These are phyloP conservation scores for Melocanna baccifera DNA, from an alignment of 176 grass and related monocot species.

Conservation along the genomic window DNA sequence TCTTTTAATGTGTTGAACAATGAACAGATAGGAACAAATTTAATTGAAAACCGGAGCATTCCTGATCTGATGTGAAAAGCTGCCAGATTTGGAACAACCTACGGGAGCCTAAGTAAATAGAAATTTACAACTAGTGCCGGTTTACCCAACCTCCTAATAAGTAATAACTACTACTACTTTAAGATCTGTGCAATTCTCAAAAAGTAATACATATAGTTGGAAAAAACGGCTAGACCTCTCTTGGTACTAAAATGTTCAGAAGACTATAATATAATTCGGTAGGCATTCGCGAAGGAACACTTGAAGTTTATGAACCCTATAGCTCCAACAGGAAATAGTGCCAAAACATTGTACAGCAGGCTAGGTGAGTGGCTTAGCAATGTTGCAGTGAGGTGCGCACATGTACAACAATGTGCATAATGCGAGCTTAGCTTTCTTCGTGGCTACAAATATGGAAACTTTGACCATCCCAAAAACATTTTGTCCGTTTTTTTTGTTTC, in stretches of 20 bases:
- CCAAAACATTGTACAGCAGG: not conserved
- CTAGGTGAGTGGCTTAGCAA: not conserved
- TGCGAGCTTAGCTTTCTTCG: not conserved
- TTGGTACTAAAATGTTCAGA: not conserved
- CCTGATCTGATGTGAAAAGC: no score
- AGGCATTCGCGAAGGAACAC: not conserved
- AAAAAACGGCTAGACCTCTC: not conserved
- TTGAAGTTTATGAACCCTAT: not conserved
- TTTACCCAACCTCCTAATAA: not conserved
- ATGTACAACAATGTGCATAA: not conserved
- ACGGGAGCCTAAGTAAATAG: not conserved
- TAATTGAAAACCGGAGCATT: not conserved
- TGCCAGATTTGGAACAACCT: not conserved
- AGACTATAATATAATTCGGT: not conserved
- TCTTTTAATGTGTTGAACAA: not conserved
- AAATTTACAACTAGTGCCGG: not conserved
- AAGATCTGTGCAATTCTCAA: not conserved
- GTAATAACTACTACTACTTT: not conserved
- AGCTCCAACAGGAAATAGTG: not conserved
- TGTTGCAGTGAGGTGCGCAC: not conserved
- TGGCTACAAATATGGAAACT: not conserved
- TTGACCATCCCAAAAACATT: not conserved
- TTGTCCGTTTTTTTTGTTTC: not conserved
- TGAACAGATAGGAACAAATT: not conserved
- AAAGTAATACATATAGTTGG: not conserved